Percentiles rank a stretch among this genome's conserved stretches.
Evolutionary conservation across 352 stramenopile genomes (phyloP).

Genomic region (Globisporangium ultimum): DNA sequence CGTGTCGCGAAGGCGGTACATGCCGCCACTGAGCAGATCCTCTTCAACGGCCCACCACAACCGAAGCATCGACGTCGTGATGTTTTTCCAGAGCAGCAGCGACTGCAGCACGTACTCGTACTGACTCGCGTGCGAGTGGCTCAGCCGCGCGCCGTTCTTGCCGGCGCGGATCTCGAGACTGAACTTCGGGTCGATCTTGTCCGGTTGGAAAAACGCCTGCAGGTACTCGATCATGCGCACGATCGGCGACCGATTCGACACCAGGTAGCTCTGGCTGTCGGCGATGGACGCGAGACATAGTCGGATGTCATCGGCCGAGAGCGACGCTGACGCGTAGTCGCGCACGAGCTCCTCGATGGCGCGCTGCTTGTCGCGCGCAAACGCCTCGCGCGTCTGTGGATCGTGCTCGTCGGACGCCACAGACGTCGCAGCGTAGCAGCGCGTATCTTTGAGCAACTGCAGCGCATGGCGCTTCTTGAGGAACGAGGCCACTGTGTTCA

Average conservation of each 20-base stretch:
- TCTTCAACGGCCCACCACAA: conserved; percentile 67
- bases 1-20: conserved; percentile 61
- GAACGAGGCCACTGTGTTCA: conserved; percentile 76
- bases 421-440: conserved; percentile 60
- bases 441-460: conserved; percentile 69
- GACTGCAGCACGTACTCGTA: conserved; percentile 71
- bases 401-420: conserved; percentile 19
- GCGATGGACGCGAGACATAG: conserved; percentile 46
- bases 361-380: conserved; percentile 17
- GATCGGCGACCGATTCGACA: conserved; percentile 54
- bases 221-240: conserved; percentile 62
- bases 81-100: conserved; percentile 58
- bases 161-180: conserved; percentile 58
- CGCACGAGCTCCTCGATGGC: conserved; percentile 28
- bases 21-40: conserved; percentile 45
- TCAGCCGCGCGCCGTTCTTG: conserved; percentile 56
- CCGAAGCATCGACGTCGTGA: conserved; percentile 55
- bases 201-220: conserved; percentile 49
- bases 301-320: conserved; percentile 53
- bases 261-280: conserved; percentile 62
- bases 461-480: conserved; percentile 62
- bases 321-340: conserved; percentile 40
- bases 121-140: conserved; percentile 52
- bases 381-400: conserved; percentile 6
- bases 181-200: conserved; percentile 35